Conservation (phyloP, 805 yeast genomes). For the Kodamaea sagamina region DNA sequence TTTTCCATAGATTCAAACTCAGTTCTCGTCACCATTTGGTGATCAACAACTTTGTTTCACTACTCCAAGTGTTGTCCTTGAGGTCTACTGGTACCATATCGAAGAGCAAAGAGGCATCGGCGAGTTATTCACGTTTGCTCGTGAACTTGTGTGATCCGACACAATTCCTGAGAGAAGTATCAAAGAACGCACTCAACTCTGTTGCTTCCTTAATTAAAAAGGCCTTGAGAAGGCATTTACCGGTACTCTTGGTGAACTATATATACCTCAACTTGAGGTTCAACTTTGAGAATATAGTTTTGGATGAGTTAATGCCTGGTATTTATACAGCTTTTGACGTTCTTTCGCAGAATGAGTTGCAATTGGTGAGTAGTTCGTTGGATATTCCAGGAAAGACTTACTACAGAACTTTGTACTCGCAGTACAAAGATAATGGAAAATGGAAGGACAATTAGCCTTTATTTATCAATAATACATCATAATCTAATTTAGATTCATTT, state of each 20-base stretch:
- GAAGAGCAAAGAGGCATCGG: constrained; percentile 40
- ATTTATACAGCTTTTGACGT: constrained; percentile 68
- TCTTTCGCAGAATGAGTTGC: constrained; percentile 65
- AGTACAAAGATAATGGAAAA: constrained; percentile 75
- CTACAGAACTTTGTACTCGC: constrained; percentile 66
- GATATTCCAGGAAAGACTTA: constrained; percentile 71
- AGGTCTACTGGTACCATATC: constrained; percentile 20
- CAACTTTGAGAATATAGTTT: constrained; percentile 49
- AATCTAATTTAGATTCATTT: too few relatives aligned
- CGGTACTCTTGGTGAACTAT: constrained; percentile 60
- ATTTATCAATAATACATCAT: neutral
- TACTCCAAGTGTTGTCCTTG: constrained; percentile 50
- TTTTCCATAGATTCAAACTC: constrained; percentile 70
- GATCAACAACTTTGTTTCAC: constrained; percentile 46
- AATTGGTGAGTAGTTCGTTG: constrained; percentile 59
- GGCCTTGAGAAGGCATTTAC: constrained; percentile 63
- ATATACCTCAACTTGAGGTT: constrained; percentile 52
- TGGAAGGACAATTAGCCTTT: constrained; percentile 56
- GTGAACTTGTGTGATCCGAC: constrained; percentile 74
- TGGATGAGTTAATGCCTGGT: constrained; percentile 54
- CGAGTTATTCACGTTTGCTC: constrained; percentile 57
- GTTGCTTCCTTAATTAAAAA: constrained; percentile 56
- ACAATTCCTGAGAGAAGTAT: constrained; percentile 25
- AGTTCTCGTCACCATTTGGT: constrained; percentile 74
- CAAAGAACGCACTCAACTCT: constrained; percentile 50